phyloP scores from a whole-genome alignment of 441 rosid species.

The Gossypium lobatum region DNA sequence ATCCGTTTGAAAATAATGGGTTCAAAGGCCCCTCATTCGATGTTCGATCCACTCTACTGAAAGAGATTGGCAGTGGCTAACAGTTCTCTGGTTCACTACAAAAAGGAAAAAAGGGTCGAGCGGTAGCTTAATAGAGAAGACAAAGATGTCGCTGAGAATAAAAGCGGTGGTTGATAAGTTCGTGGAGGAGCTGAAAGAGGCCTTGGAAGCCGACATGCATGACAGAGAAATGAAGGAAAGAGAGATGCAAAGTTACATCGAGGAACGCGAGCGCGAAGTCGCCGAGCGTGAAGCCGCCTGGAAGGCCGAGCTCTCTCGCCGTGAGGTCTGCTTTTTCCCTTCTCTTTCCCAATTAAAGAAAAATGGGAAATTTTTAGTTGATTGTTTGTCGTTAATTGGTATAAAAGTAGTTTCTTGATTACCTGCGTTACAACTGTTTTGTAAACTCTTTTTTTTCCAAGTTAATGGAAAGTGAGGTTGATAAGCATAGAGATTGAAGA shows the following conservation, averaged over 20 bases:
- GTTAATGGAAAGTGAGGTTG: background rate
- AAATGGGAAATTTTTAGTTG: background rate
- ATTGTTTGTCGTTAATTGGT: background rate
- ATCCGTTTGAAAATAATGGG: background rate
- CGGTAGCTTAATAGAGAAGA: background rate
- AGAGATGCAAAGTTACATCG: constrained; percentile 98
- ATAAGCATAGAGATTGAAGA: no score
- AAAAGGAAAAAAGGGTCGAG: background rate
- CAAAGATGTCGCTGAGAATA: constrained; percentile 75
- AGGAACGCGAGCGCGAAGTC: constrained; percentile 98
- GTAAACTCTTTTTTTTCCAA: background rate
- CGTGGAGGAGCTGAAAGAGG: constrained; percentile 94
- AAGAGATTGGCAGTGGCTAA: background rate
- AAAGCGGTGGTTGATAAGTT: constrained; percentile 91
- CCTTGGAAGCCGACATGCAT: constrained; percentile 88
- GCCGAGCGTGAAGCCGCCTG: constrained; percentile 99
- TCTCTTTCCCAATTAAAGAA: background rate
- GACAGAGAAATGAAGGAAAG: constrained; percentile 96
- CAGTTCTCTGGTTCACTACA: background rate
- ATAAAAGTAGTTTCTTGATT: background rate
- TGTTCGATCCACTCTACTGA: constrained; percentile 5
- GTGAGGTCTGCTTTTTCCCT: constrained; percentile 48
- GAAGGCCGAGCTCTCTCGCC: constrained; percentile 98
- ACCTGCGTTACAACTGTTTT: background rate
- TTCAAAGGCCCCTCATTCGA: background rate